These are phyloP conservation scores for Kazachstania kunashirensis DNA, from an alignment of 805 yeast genomes.

Conservation along the genomic window DNA sequence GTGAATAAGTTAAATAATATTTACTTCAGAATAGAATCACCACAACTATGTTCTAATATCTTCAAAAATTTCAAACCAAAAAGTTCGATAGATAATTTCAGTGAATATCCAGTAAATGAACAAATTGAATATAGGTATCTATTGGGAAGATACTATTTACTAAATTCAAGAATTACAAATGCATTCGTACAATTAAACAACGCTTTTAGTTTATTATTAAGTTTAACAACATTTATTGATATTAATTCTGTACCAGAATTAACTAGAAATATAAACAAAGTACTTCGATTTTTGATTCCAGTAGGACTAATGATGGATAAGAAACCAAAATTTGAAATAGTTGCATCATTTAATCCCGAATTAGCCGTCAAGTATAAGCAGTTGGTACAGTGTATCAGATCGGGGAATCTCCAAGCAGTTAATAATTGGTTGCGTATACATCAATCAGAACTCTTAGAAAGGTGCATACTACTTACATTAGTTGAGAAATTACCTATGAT, in stretches of 20 bases:
- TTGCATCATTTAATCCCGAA: conserved; percentile 18
- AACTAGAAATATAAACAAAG: conserved; percentile 24
- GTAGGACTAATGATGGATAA: conserved; percentile 46
- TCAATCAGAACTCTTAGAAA: conserved; percentile 25
- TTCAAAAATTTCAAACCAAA: conserved; percentile 42
- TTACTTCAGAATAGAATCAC: conserved; percentile 39
- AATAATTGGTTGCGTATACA: conserved; percentile 26
- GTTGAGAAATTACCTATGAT: conserved; percentile 36
- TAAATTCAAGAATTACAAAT: conserved; percentile 42
- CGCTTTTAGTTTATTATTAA: conserved; percentile 35
- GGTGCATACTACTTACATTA: conserved; percentile 30
- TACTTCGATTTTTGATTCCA: conserved; percentile 44
- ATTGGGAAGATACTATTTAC: conserved; percentile 46
- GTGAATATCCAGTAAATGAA: conserved; percentile 36
- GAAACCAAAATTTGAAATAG: conserved; percentile 32
- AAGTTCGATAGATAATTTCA: conserved; percentile 41
- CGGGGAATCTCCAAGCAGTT: conserved; percentile 36
- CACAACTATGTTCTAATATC: conserved; percentile 29
- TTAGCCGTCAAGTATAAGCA: conserved; percentile 31
- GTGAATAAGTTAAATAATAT: conserved; percentile 47
- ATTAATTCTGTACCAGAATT: conserved; percentile 2
- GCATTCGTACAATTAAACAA: conserved; percentile 47
- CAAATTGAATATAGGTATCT: conserved; percentile 48
- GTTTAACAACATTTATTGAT: conserved; percentile 20
- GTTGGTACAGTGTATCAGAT: conserved; percentile 31